Evolutionary conservation across 208 protist species (phyloP), one percentile per base, ranked within the genome.

Genomic region (Acanthamoeba sp.): DNA sequence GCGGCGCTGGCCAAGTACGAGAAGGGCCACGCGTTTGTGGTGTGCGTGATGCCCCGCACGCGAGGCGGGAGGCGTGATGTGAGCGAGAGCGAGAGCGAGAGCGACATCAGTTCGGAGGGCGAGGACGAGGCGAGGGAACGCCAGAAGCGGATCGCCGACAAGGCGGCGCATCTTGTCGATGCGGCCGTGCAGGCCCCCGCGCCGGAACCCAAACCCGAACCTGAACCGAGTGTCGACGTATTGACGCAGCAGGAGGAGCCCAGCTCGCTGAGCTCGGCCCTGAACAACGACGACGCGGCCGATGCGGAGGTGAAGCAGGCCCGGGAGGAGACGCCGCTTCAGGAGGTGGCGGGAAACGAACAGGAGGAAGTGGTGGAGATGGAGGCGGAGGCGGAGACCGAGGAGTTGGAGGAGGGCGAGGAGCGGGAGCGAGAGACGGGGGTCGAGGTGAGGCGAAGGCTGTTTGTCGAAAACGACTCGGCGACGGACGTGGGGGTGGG

Each of bases 81-180:
- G 62, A 62, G 55, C 18, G 36, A 76, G 10, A 82, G 71, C 71
- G 71, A 82, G 38, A 82, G 71, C 71, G 71, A 82, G 27, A 82
- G 71, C 71, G 71, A 82, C 38, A 48, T 82, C 71, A 82, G 71
- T 27, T 82, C 71, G 1, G 71, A 82, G 27, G 34, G 71, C 36
- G 71, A 82, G 9, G 71, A 82, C 22, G 71, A 82, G 36, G 71
- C 71, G 40, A 18, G 71, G 10, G 71, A 82, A 9, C 71, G 71
- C 20, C 29, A 38, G 22, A 40, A 36, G 40, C 34, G 71, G 38
- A 45, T n/a, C 29, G 34, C 71, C 20, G n/a, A 82, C 38, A 40
- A 82, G 18, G 40, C 62, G 6, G 29, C 40, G 27, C 55, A 62
- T 0, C 55, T 62, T 0, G 24, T 29, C 20, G 55, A n/a, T 24